phyloP scores from a whole-genome alignment of 225 moss, liverwort and hornwort genomes.

The Pseudoscleropodium purum region DNA sequence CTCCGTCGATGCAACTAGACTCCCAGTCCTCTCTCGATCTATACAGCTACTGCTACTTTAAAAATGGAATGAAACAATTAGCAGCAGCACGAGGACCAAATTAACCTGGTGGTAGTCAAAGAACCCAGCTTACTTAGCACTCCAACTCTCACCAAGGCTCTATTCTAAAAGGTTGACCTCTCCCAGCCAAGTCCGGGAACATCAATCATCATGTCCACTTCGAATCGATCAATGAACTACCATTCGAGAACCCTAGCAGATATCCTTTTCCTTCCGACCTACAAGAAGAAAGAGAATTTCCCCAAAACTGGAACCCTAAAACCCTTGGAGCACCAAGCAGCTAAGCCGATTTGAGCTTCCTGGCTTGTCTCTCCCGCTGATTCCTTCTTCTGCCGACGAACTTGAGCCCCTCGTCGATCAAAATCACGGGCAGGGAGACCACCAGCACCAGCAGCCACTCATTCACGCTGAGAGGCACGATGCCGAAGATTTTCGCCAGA shows the following conservation, averaged over 20 bases:
- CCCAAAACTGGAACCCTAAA: not conserved
- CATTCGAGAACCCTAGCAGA: not conserved
- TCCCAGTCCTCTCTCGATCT: not conserved
- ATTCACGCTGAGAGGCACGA: slow-evolving; percentile 79
- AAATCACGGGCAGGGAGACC: slow-evolving; percentile 80
- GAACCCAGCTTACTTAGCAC: not conserved
- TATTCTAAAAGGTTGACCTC: not conserved
- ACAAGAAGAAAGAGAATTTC: not conserved
- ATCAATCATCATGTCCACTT: not conserved
- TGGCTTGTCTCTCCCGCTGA: slow-evolving; percentile 43
- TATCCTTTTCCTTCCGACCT: not conserved
- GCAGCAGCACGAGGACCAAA: not conserved
- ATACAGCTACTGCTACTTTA: slow-evolving; percentile 7
- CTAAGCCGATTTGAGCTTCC: slow-evolving; percentile 55
- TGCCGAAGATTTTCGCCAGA: slow-evolving; percentile 73
- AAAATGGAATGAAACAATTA: slow-evolving; percentile 7
- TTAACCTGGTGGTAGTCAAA: not conserved
- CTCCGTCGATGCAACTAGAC: not conserved
- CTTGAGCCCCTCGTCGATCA: slow-evolving; percentile 83
- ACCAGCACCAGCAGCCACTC: slow-evolving; percentile 90
- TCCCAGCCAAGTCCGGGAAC: not conserved
- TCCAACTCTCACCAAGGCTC: not conserved
- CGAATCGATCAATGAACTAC: slow-evolving; percentile 9
- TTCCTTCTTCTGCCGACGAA: slow-evolving; percentile 68
- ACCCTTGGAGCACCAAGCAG: not conserved